These are phyloP conservation scores for Discostella stelligera DNA, from an alignment of 352 stramenopile species.

Conservation along the genomic window DNA sequence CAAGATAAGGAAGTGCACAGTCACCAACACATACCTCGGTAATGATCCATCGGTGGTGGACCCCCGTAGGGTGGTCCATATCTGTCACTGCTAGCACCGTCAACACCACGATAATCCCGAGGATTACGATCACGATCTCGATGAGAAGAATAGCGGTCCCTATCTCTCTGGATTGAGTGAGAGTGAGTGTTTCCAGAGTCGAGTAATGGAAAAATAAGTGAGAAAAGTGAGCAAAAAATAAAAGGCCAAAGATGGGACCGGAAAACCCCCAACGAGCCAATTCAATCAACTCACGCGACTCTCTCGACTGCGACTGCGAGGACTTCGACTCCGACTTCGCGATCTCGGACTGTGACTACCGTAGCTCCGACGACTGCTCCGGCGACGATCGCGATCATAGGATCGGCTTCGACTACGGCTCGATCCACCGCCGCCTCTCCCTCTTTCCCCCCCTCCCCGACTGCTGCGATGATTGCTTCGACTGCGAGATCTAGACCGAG, in stretches of 20 bases:
- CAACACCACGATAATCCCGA: too few species aligned
- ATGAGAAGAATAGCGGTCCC: constrained; percentile 35
- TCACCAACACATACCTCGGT: constrained; percentile 15
- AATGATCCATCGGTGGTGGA: constrained; percentile 33
- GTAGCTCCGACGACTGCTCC: constrained; percentile 16
- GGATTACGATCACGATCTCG: constrained; percentile 14
- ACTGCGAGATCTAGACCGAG: too few species aligned
- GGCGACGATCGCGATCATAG: neutral
- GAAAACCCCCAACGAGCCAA: too few species aligned
- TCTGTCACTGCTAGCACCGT: constrained; percentile 14
- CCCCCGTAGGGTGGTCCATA: constrained; percentile 24
- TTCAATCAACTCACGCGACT: constrained; percentile 38
- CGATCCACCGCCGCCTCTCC: neutral
- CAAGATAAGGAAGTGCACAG: too few species aligned
- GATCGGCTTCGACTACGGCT: constrained; percentile 71
- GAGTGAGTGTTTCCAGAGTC: neutral
- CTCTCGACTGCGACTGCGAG: constrained; percentile 28
- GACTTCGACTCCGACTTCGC: constrained; percentile 35
- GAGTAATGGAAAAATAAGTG: neutral
- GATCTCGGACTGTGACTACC: constrained; percentile 26
- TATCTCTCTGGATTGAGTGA: constrained; percentile 12
- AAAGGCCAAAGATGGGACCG: constrained; percentile 1
- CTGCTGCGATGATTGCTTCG: neutral
- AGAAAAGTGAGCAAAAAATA: neutral
- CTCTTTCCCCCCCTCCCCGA: constrained; percentile 2